Conservation (phyloP, 805 yeast genomes). For the Ogataea kodamae region DNA sequence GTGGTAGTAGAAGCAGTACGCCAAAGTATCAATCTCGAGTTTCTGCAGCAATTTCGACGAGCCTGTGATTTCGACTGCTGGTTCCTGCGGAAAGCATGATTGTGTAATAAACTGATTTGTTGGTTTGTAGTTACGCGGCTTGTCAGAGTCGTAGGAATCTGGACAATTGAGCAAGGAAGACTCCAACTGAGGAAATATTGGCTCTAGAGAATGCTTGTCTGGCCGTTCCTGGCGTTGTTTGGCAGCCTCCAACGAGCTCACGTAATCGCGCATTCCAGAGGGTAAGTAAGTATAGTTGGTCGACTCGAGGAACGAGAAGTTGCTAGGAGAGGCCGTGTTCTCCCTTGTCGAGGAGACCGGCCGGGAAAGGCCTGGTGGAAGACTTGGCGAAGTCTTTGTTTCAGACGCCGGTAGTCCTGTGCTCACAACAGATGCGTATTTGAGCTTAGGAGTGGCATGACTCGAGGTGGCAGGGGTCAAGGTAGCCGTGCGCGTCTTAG, state of each 20-base stretch:
- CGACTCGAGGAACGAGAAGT: constrained; percentile 21
- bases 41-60: constrained; percentile 60
- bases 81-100: constrained; percentile 84
- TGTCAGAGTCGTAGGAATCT: constrained; percentile 87
- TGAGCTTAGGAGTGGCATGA: constrained; percentile 39
- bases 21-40: constrained; percentile 82
- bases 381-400: constrained; percentile 12
- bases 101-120: constrained; percentile 86
- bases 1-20: constrained; percentile 87
- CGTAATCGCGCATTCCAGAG: constrained; percentile 24
- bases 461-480: constrained; percentile 13
- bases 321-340: constrained; percentile 17
- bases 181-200: constrained; percentile 60
- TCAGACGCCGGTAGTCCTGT: constrained; percentile 13
- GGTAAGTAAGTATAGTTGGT: constrained; percentile 28
- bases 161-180: constrained; percentile 86
- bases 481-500: constrained; percentile 16
- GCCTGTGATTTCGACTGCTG: constrained; percentile 61
- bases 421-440: constrained; percentile 32
- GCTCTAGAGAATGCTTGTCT: constrained; percentile 40
- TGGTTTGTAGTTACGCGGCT: constrained; percentile 70
- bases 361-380: constrained; percentile 7
- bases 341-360: constrained; percentile 13
- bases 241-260: constrained; percentile 30
- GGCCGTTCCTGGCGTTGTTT: constrained; percentile 47